Base-by-base conservation (phyloP, 768 basidiomycete species). In the Auricularia sp. region DNA sequence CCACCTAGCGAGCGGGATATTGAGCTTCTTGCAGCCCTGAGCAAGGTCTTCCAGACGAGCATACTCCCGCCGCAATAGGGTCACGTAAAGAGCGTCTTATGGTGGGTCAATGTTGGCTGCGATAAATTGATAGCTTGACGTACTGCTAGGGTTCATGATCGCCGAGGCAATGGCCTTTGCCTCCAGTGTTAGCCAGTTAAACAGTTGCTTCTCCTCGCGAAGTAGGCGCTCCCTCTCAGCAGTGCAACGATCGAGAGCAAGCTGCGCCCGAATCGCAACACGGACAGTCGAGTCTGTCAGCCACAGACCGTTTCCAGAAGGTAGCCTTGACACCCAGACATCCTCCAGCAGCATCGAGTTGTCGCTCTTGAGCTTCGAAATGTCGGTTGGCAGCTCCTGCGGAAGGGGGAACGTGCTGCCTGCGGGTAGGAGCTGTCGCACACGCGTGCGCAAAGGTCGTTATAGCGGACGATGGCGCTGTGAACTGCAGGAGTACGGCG, bases 141-240 rank as follows among this genome's bases (percentile, higher is more conserved):
- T 14, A 42, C 39, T 42, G 8, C 13, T 14, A 14, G 8, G 39
- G 13, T 42, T 14, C 8, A 42, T 8, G 8, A 42, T 7, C 7
- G 39, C 39, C 8, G 7, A 14, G 8, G 39, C 13, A 42, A 42
- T 42, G 13, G 39, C 39, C 13, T 14, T 42, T 7, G 39, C 47
- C 62, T 79, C 76, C 3, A 64, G 47, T 0, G 72, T 66, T 63
- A 73, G 78, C 77, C 77, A 80, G 0, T 64, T 54, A 39, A 73
- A 76, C 0, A 80, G 66, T 24, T 80, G 78, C 58, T 78, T 73
- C 0, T 74, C 72, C 63, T 79, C 76, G 0, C 37, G 3, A 0
- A 67, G 69, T 0, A 78, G 67, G 0, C 73, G 68, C 0, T 29
- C 36, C 3, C 62, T 62, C 66, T 79, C 76, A 64, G 79, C 77